A percentile compares a stretch with the other conserved stretches of the same genome.
Conservation (phyloP, 2,329 filamentous ascomycete species). For the Didymella sp. region DNA sequence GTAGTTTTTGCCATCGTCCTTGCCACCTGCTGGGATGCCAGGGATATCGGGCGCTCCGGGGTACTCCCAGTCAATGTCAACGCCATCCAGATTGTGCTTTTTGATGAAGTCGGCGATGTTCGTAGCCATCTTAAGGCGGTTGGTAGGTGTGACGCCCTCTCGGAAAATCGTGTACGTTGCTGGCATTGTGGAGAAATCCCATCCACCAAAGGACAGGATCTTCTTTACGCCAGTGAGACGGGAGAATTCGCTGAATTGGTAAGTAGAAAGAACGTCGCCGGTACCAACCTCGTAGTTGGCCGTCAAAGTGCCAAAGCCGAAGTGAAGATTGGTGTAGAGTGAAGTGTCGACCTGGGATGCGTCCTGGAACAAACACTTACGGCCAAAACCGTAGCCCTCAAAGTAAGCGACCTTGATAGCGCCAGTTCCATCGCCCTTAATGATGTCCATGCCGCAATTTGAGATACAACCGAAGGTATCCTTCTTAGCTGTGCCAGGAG, state of each 20-base stretch:
- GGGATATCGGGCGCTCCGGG: conserved; percentile 15
- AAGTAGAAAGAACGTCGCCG: no score
- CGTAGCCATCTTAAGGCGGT: not conserved
- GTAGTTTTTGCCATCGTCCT: conserved; percentile 30
- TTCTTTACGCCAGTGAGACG: no score
- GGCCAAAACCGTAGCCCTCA: not conserved
- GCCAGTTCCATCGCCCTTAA: conserved; percentile 12
- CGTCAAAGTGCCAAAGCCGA: not conserved
- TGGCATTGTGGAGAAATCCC: not conserved
- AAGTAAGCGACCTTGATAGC: conserved; percentile 24
- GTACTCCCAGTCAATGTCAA: conserved; percentile 60
- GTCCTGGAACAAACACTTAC: not conserved
- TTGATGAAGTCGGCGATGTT: not conserved
- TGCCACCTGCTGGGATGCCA: conserved; percentile 18
- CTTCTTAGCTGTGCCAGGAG: not conserved
- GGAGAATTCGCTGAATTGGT: not conserved
- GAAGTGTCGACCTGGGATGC: not conserved
- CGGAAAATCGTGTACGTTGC: not conserved
- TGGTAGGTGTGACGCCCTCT: not conserved
- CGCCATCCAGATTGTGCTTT: conserved; percentile 29
- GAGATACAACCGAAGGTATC: conserved; percentile 5
- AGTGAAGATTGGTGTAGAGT: not conserved
- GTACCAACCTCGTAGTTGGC: not conserved
- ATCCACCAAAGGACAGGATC: no score
- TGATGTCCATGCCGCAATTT: conserved; percentile 28